Conservation (phyloP, 345 rosid genomes). For the Kandelia obovata region DNA sequence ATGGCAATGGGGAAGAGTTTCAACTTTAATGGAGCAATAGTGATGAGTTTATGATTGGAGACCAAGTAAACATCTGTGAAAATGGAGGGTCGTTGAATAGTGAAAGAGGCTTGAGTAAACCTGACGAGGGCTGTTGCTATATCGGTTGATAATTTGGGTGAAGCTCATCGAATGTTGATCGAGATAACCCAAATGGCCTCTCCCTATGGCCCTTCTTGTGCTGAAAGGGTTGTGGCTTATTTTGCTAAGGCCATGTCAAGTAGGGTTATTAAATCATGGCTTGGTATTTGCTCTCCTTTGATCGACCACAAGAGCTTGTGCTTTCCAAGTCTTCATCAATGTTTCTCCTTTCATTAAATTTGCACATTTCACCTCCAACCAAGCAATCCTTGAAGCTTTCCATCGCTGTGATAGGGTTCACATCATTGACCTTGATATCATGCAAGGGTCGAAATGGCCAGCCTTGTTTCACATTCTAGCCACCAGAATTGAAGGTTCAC, state of each 20-base stretch:
- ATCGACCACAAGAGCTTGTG: slow-evolving; percentile 34
- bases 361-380: slow-evolving; percentile 74
- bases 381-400: slow-evolving; percentile 67
- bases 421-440: slow-evolving; percentile 61
- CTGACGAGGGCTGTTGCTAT: slow-evolving; percentile 60
- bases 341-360: slow-evolving; percentile 63
- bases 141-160: slow-evolving; percentile 59
- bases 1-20: slow-evolving; percentile 9
- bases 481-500: slow-evolving; percentile 57
- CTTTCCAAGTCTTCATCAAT: slow-evolving; percentile 54
- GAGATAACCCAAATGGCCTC: slow-evolving; percentile 69
- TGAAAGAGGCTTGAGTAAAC: slow-evolving; percentile 6
- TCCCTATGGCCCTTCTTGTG: slow-evolving; percentile 57
- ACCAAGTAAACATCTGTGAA: slow-evolving; percentile 14
- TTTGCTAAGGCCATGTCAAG: slow-evolving; percentile 63
- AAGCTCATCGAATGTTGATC: slow-evolving; percentile 55
- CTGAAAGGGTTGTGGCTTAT: slow-evolving; percentile 61
- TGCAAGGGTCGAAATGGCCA: slow-evolving; percentile 80
- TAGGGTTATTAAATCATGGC: slow-evolving; percentile 64
- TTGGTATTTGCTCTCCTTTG: slow-evolving; percentile 57
- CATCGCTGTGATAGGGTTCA: slow-evolving; percentile 49
- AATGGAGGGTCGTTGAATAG: background rate
- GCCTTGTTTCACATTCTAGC: slow-evolving; percentile 66
- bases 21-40: slow-evolving; percentile 19
- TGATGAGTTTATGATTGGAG: background rate